Conservation (phyloP, 176 grass and related monocot species). For the Avena sativa region DNA sequence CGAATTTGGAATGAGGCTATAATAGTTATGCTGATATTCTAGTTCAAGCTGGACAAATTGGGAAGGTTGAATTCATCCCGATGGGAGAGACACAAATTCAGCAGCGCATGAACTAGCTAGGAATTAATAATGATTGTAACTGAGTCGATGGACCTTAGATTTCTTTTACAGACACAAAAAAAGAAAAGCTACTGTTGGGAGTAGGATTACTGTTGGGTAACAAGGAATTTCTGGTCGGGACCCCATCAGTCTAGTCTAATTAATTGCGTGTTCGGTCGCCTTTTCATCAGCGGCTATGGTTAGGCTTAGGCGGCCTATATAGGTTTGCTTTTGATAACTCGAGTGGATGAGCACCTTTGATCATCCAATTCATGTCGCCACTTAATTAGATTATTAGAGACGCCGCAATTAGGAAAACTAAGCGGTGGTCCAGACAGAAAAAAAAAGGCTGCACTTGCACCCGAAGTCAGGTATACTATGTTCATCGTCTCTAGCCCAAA, state of each 20-base stretch:
- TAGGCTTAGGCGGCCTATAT: neutral
- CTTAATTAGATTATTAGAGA: conserved; percentile 37
- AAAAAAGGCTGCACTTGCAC: neutral
- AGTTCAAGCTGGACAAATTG: no score
- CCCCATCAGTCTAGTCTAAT: neutral
- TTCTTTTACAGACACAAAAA: no score
- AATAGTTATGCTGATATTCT: no score
- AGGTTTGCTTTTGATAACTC: conserved; percentile 26
- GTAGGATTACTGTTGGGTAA: neutral
- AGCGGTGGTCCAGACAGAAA: conserved; percentile 2
- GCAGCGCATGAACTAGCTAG: no score
- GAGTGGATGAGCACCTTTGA: conserved; percentile 17
- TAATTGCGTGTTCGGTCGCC: neutral
- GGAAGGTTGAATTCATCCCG: no score
- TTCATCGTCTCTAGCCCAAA: neutral
- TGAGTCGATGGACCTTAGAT: no score
- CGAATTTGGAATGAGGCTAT: no score
- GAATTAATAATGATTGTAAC: no score
- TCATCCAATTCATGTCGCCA: conserved; percentile 13
- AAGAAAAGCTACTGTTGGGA: no score
- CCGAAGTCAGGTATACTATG: neutral
- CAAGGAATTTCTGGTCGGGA: neutral
- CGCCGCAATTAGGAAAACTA: conserved; percentile 17
- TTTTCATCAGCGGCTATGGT: conserved; percentile 52
- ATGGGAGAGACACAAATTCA: no score